A percentile compares a stretch with the other conserved stretches of the same genome.
phyloP scores from a whole-genome alignment of 2,329 filamentous ascomycete genomes.

The Nemania sp. region DNA sequence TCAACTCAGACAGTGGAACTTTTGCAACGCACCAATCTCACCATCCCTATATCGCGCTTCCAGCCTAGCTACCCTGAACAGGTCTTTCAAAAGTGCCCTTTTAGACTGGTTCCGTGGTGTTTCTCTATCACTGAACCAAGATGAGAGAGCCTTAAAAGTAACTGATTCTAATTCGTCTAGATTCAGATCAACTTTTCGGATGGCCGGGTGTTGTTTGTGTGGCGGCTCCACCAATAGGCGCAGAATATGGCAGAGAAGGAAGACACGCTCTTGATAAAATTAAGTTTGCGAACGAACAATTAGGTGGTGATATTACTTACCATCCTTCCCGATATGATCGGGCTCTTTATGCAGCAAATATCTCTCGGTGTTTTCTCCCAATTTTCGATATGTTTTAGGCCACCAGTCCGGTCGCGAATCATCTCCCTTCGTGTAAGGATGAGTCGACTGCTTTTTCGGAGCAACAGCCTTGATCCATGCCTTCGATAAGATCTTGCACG shows the following conservation, averaged over 20 bases:
- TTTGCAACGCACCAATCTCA: constrained; percentile 54
- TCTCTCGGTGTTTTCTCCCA: constrained; percentile 51
- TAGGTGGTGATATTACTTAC: constrained; percentile 45
- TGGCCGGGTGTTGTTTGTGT: constrained; percentile 52
- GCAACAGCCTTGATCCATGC: constrained; percentile 76
- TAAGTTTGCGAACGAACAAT: neutral
- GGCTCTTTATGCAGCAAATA: constrained; percentile 71
- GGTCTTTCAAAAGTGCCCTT: constrained; percentile 59
- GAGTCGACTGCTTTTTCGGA: constrained; percentile 75
- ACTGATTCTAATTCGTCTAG: constrained; percentile 61
- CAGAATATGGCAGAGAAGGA: constrained; percentile 63
- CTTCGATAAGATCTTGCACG: constrained; percentile 73
- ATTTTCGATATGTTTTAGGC: constrained; percentile 55
- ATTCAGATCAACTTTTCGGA: constrained; percentile 57
- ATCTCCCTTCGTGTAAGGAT: constrained; percentile 70
- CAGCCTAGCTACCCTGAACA: constrained; percentile 62
- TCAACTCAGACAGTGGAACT: constrained; percentile 27
- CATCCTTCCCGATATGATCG: constrained; percentile 70
- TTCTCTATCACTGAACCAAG: constrained; percentile 61
- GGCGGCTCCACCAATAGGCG: constrained; percentile 57
- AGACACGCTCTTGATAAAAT: constrained; percentile 55
- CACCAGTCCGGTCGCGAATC: constrained; percentile 68
- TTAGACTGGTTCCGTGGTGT: constrained; percentile 57
- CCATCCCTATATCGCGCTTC: constrained; percentile 60
- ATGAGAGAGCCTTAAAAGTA: constrained; percentile 60